These are phyloP conservation scores for Backusella parvicylindrica DNA, from an alignment of 192 early-diverging fungal species.

Conservation along the genomic window DNA sequence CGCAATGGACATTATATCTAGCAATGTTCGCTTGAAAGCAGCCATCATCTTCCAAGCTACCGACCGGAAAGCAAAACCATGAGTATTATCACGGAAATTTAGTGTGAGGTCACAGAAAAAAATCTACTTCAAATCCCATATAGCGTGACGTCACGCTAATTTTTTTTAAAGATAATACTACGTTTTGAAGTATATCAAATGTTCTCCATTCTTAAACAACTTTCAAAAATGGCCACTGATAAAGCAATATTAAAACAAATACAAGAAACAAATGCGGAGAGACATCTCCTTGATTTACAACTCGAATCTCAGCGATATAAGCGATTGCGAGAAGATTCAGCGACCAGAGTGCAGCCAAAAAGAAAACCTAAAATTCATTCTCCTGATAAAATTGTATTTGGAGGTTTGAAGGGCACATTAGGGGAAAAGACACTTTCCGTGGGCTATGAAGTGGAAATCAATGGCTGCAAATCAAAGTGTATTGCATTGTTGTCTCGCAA, in stretches of 20 bases:
- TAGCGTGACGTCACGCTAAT: not conserved
- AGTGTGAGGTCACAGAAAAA: not conserved
- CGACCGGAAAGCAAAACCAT: no score
- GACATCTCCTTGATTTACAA: not conserved
- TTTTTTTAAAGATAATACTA: not conserved
- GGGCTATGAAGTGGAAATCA: conserved; percentile 7
- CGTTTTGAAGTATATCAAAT: not conserved
- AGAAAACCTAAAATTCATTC: conserved; percentile 8
- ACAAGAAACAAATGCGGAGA: not conserved
- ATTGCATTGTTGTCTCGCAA: conserved; percentile 6
- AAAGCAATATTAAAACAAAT: conserved; percentile 5
- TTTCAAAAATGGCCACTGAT: conserved; percentile 6
- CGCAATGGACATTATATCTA: not conserved
- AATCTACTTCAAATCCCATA: not conserved
- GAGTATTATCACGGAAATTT: not conserved
- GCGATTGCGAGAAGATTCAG: not conserved
- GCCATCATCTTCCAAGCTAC: not conserved
- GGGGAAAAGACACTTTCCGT: conserved; percentile 9
- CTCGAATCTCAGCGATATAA: not conserved
- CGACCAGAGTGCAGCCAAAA: conserved; percentile 1
- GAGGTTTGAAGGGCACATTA: conserved; percentile 11
- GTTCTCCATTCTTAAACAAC: not conserved
- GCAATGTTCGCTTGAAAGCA: not conserved
- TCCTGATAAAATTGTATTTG: conserved; percentile 8
- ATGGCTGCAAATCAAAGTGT: conserved; percentile 10